Evolutionary conservation across 345 rosid genomes (phyloP).

Genomic region (Physaria fendleri): DNA sequence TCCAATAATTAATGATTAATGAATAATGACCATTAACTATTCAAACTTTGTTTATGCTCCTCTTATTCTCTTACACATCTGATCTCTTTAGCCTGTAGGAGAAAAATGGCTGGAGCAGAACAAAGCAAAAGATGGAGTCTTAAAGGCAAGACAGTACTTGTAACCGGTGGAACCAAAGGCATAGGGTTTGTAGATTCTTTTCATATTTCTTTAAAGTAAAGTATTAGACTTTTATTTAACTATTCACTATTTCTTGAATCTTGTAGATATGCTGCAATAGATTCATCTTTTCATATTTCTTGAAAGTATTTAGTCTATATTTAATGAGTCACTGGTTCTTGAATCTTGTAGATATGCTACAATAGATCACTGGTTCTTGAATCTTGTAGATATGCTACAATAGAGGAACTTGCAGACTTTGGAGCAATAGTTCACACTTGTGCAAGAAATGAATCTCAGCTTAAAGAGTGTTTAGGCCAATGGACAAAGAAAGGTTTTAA

Average conservation of each 20-base stretch:
- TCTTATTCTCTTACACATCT: not conserved
- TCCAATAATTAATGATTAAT: too few species aligned
- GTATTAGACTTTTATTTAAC: not conserved
- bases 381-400: slow-evolving; percentile 44
- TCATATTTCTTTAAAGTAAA: not conserved
- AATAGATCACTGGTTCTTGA: too few species aligned
- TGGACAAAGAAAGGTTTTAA: slow-evolving; percentile 45
- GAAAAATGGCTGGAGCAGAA: slow-evolving; percentile 26
- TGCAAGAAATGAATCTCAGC: slow-evolving; percentile 47
- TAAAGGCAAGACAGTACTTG: slow-evolving; percentile 49
- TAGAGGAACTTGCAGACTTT: slow-evolving; percentile 61
- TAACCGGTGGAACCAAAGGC: slow-evolving; percentile 66
- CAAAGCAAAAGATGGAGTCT: slow-evolving; percentile 61
- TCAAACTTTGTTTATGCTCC: too few species aligned
- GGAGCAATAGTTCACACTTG: slow-evolving; percentile 73
- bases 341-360: too few species aligned
- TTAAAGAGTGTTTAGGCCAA: slow-evolving; percentile 39
- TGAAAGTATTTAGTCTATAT: too few species aligned
- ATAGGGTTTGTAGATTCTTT: slow-evolving; percentile 35
- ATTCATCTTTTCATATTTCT: too few species aligned
- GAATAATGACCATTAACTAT: too few species aligned
- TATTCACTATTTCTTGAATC: not conserved
- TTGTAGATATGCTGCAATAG: slow-evolving; percentile 54
- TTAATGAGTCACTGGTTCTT: too few species aligned
- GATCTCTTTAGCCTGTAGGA: not conserved